Conservation (phyloP, 495 filamentous ascomycete genomes). For the Neurospora intermedia region DNA sequence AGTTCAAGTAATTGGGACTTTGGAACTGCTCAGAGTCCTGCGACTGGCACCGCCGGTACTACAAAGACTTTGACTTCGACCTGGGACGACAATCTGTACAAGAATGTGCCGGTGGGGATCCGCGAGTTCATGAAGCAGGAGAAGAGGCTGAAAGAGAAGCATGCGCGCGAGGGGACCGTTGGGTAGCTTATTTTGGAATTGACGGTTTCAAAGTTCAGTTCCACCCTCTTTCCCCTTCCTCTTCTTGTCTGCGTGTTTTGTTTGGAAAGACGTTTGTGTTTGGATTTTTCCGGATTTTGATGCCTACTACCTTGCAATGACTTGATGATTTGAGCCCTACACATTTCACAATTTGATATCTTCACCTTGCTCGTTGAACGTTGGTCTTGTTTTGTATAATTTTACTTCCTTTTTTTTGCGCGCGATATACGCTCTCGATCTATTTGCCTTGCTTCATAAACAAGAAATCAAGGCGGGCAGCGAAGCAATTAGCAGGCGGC, state of each 20-base stretch:
- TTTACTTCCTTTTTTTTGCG: neutral
- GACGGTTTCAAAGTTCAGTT: neutral
- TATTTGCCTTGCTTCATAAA: neutral
- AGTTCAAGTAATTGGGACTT: constrained; percentile 56
- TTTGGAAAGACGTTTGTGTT: neutral
- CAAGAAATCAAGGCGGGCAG: neutral
- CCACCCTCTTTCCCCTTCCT: neutral
- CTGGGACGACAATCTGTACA: constrained; percentile 57
- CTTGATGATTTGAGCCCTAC: neutral
- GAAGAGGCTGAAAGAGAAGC: constrained; percentile 76
- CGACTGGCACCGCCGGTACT: no score
- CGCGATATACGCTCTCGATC: neutral
- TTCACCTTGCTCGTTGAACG: neutral
- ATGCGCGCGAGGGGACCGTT: constrained; percentile 34
- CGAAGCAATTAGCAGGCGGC: neutral
- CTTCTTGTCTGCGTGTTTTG: neutral
- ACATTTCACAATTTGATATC: neutral
- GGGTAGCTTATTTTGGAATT: constrained; percentile 18
- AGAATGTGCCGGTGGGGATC: constrained; percentile 82
- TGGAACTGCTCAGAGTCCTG: constrained; percentile 6
- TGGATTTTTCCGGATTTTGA: neutral
- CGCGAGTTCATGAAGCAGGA: constrained; percentile 96
- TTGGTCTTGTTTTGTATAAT: neutral
- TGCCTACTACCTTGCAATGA: neutral
- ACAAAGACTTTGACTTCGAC: neutral